Percentiles rank a stretch among this genome's conserved stretches.
Evolutionary conservation across 2,329 filamentous ascomycete species (phyloP).

Genomic region (Emergomyces pasteurianus): DNA sequence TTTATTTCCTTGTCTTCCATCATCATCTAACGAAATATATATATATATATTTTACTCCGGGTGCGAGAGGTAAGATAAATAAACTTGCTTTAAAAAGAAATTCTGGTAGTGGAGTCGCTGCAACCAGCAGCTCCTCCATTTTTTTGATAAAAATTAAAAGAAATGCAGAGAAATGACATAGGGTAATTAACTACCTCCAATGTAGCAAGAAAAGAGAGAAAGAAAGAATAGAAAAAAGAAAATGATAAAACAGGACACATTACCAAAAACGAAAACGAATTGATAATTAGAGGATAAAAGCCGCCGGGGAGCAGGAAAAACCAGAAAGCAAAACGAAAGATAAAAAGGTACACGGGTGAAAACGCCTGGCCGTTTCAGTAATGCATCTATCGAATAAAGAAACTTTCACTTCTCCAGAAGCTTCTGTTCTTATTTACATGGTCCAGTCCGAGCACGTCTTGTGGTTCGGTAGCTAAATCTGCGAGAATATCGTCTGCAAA

Average conservation of each 20-base stretch:
- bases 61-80: background rate
- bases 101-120: background rate
- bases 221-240: background rate
- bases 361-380: background rate
- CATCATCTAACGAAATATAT: background rate
- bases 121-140: background rate
- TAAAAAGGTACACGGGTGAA: background rate
- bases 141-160: background rate
- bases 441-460: constrained; percentile 60
- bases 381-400: constrained; percentile 46
- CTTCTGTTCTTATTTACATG: constrained; percentile 50
- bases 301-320: background rate
- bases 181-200: background rate
- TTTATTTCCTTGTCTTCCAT: background rate
- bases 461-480: constrained; percentile 59
- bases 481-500: constrained; percentile 34
- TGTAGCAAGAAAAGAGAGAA: background rate
- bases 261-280: background rate
- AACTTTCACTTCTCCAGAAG: constrained; percentile 49
- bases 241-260: background rate
- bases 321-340: background rate
- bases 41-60: background rate
- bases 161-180: background rate
- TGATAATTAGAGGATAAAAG: background rate
- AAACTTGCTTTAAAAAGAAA: background rate